A percentile compares a stretch with the other conserved stretches of the same genome.
phyloP scores from a whole-genome alignment of 768 basidiomycete genomes.

The Cubamyces lactineus region DNA sequence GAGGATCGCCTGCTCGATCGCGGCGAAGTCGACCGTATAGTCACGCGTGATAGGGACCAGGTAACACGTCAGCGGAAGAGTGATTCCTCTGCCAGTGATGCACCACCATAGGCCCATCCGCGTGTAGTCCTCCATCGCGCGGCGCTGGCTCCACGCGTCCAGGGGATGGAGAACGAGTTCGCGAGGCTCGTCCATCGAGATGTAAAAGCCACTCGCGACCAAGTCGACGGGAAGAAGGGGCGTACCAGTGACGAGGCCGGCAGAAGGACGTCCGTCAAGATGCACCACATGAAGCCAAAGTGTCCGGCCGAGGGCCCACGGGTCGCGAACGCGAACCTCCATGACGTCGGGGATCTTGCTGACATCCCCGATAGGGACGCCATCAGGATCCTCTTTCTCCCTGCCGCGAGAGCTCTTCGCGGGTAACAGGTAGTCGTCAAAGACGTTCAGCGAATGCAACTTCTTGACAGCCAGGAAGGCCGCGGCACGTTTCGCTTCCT shows the following conservation, averaged over 20 bases:
- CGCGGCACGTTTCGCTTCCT: constrained; percentile 81
- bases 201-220: constrained; percentile 37
- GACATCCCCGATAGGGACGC: constrained; percentile 45
- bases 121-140: constrained; percentile 68
- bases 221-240: constrained; percentile 53
- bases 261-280: constrained; percentile 51
- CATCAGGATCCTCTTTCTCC: constrained; percentile 58
- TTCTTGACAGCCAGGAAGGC: constrained; percentile 78
- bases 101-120: constrained; percentile 62
- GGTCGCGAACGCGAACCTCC: constrained; percentile 64
- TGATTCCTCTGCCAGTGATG: constrained; percentile 60
- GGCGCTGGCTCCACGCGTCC: constrained; percentile 50
- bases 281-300: constrained; percentile 68
- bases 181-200: constrained; percentile 40
- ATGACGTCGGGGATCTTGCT: constrained; percentile 55
- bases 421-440: constrained; percentile 83
- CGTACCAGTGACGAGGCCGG: constrained; percentile 72
- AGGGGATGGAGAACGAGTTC: constrained; percentile 46
- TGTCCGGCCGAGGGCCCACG: constrained; percentile 59
- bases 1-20: constrained; percentile 53
- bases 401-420: constrained; percentile 53
- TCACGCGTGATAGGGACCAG: constrained; percentile 64
- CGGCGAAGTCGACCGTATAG: constrained; percentile 56
- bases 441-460: constrained; percentile 70
- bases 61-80: constrained; percentile 57